Conservation (phyloP, 352 stramenopile genomes). For the Vaucheria bursata region DNA sequence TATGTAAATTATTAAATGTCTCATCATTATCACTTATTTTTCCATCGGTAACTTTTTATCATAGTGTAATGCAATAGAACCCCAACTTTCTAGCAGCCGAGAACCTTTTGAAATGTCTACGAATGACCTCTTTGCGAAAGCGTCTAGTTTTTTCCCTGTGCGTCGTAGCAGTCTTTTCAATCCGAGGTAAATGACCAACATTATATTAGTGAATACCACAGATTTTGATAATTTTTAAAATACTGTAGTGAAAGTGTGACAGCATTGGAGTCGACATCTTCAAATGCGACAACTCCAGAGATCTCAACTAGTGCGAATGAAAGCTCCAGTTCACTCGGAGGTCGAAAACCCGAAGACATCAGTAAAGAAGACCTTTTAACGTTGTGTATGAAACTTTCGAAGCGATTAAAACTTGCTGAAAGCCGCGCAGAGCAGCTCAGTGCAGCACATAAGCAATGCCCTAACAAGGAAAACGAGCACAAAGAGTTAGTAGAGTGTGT, state of each 20-base stretch:
- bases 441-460: background rate
- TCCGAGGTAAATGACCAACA: background rate
- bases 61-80: too few species aligned
- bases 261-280: background rate
- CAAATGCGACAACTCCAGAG: background rate
- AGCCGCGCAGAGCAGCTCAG: background rate
- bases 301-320: background rate
- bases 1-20: too few species aligned
- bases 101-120: background rate
- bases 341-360: background rate
- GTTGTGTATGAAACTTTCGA: slow-evolving; percentile 7
- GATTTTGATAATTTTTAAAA: background rate
- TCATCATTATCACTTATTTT: too few species aligned
- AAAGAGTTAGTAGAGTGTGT: background rate
- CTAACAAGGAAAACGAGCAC: background rate
- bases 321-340: background rate
- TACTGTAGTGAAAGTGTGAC: background rate
- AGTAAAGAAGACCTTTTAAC: slow-evolving; percentile 6
- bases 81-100: too few species aligned
- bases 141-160: slow-evolving; percentile 2
- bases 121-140: background rate
- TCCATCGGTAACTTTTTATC: too few species aligned
- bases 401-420: background rate
- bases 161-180: background rate
- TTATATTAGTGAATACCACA: background rate